phyloP scores from a whole-genome alignment of 139 green algal genomes.

The Haematococcus sp. region DNA sequence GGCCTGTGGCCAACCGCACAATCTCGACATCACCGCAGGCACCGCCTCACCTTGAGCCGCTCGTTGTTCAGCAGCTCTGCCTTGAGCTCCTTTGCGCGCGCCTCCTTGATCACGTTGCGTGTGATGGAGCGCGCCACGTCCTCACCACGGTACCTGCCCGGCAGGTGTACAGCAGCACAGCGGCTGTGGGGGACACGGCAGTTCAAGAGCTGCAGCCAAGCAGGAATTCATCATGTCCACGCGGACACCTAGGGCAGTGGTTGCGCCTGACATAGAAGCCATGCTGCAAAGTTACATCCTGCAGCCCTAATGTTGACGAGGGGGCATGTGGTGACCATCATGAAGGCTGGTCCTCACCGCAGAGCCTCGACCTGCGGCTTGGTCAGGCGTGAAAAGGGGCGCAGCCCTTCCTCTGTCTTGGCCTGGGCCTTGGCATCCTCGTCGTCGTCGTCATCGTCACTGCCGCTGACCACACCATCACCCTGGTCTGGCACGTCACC shows the following conservation, averaged over 20 bases:
- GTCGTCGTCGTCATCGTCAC: conserved; percentile 12
- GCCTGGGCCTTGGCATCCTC: neutral
- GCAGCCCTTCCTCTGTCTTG: conserved; percentile 24
- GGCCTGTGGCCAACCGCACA: too few relatives aligned
- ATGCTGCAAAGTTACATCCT: too few relatives aligned
- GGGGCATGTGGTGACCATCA: too few relatives aligned
- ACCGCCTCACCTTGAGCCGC: conserved; percentile 31
- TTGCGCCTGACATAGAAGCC: too few relatives aligned
- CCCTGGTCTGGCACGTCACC: neutral
- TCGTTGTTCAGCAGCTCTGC: conserved; percentile 86
- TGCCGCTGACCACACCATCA: conserved; percentile 15
- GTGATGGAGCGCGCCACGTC: conserved; percentile 83
- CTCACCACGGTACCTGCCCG: conserved; percentile 69
- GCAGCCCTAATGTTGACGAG: too few relatives aligned
- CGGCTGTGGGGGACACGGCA: too few relatives aligned
- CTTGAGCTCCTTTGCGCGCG: conserved; percentile 81
- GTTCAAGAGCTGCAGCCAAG: neutral
- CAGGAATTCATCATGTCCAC: too few relatives aligned
- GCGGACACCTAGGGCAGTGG: too few relatives aligned
- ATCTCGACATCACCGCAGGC: too few relatives aligned
- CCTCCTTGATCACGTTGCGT: conserved; percentile 72
- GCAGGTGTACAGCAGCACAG: conserved; percentile 29
- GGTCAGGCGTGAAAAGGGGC: conserved; percentile 52
- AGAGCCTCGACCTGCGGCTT: conserved; percentile 52
- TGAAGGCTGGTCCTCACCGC: neutral